Evolutionary conservation across 1,139 yeast genomes (phyloP).

Genomic region (Kluyveromyces marxianus): DNA sequence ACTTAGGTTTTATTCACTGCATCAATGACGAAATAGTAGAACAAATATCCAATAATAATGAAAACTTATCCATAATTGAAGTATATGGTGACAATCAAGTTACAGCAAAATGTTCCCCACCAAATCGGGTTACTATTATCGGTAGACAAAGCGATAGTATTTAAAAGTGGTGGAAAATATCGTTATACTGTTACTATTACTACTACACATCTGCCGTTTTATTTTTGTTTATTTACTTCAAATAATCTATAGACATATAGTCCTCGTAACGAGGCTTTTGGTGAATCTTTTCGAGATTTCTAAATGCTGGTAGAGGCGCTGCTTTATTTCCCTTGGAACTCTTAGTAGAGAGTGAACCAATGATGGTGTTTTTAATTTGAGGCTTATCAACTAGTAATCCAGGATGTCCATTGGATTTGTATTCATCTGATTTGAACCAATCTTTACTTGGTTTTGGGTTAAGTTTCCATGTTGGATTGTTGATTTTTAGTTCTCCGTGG

Average conservation of each 20-base stretch:
- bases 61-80: slow-evolving; percentile 56
- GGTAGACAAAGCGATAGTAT: slow-evolving; percentile 71
- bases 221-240: background rate
- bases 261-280: slow-evolving; percentile 26
- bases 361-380: slow-evolving; percentile 42
- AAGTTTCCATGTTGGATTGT: slow-evolving; percentile 25
- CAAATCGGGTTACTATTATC: slow-evolving; percentile 53
- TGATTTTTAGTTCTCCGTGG: slow-evolving; percentile 21
- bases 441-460: slow-evolving; percentile 15
- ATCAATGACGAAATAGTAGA: slow-evolving; percentile 59
- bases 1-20: slow-evolving; percentile 69
- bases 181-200: background rate
- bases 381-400: slow-evolving; percentile 53
- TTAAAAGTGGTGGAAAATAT: slow-evolving; percentile 15
- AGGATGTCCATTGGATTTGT: slow-evolving; percentile 52
- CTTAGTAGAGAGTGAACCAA: slow-evolving; percentile 19
- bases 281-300: slow-evolving; percentile 54
- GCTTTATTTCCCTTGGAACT: slow-evolving; percentile 14
- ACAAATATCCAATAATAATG: slow-evolving; percentile 48
- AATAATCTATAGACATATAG: slow-evolving; percentile 9
- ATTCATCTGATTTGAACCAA: slow-evolving; percentile 31
- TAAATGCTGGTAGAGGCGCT: slow-evolving; percentile 49
- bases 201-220: background rate
- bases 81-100: slow-evolving; percentile 74
- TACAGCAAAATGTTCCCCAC: slow-evolving; percentile 45